Evolutionary conservation across 2,329 filamentous ascomycete species (phyloP).

Genomic region (Chaetothyriales sp.): DNA sequence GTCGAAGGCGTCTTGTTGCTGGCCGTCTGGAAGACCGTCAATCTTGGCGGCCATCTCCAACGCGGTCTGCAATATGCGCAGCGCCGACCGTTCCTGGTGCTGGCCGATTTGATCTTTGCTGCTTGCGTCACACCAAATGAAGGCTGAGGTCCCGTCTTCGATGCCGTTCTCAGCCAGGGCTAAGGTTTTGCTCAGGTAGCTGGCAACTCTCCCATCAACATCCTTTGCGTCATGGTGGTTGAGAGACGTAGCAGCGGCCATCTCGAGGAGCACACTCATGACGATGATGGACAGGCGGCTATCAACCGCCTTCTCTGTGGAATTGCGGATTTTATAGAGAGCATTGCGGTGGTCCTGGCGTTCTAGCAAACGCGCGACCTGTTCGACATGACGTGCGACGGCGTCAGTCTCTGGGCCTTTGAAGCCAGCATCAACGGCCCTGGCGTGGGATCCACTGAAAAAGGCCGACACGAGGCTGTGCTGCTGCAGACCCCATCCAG

Average conservation of each 20-base stretch:
- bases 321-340: background rate
- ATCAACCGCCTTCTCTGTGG: constrained; percentile 18
- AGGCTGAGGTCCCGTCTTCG: background rate
- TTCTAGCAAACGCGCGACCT: constrained; percentile 26
- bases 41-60: background rate
- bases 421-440: constrained; percentile 24
- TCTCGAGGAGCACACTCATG: constrained; percentile 30
- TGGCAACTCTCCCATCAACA: constrained; percentile 25
- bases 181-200: constrained; percentile 27
- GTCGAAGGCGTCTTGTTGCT: background rate
- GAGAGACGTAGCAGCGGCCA: constrained; percentile 32
- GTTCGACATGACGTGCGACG: constrained; percentile 8
- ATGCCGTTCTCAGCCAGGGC: constrained; percentile 15
- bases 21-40: background rate
- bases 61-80: background rate
- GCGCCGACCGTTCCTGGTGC: background rate
- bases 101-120: background rate
- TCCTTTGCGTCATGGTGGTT: constrained; percentile 27
- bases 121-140: background rate
- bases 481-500: constrained; percentile 25
- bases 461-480: constrained; percentile 21
- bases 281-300: constrained; percentile 29
- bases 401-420: constrained; percentile 17
- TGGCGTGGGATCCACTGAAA: constrained; percentile 26
- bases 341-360: constrained; percentile 20